Conservation (phyloP, 331 rosid genomes). For the Cucumis variabilis region DNA sequence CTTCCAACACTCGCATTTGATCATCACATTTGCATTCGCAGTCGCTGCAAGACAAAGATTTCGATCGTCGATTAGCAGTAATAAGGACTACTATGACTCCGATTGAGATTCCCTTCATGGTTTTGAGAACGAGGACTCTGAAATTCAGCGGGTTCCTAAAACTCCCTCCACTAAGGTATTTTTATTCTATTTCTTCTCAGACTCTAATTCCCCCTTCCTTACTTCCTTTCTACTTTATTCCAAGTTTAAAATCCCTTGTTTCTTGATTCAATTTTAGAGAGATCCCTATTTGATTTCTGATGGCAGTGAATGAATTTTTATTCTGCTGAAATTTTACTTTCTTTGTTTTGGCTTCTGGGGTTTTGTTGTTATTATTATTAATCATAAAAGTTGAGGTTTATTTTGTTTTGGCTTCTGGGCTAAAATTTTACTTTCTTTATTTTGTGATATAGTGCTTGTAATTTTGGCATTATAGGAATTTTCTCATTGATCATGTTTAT, state of each 20-base stretch:
- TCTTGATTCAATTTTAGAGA: neutral
- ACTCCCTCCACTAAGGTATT: slow-evolving; percentile 77
- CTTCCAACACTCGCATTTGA: too few species aligned
- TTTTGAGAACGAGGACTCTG: slow-evolving; percentile 70
- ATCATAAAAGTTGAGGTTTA: neutral
- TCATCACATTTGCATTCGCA: too few species aligned
- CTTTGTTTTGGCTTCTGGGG: neutral
- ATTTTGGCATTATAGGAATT: neutral
- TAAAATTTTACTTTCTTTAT: too few species aligned
- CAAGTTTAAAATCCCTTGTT: neutral
- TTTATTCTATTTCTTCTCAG: slow-evolving; percentile 30
- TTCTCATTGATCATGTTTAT: slow-evolving; percentile 8
- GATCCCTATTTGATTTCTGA: neutral
- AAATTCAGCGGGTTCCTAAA: slow-evolving; percentile 55
- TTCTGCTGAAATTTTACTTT: neutral
- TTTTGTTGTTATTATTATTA: neutral
- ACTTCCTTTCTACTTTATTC: neutral
- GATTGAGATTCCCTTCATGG: slow-evolving; percentile 78
- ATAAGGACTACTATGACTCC: slow-evolving; percentile 72
- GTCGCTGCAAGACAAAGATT: too few species aligned
- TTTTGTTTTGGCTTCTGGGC: too few species aligned
- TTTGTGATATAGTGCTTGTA: neutral
- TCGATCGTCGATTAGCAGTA: slow-evolving; percentile 68
- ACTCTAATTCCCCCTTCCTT: neutral
- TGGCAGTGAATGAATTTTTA: neutral